Conservation (phyloP, 192 early-diverging fungal species). For the Globomyces pollinis-pini region DNA sequence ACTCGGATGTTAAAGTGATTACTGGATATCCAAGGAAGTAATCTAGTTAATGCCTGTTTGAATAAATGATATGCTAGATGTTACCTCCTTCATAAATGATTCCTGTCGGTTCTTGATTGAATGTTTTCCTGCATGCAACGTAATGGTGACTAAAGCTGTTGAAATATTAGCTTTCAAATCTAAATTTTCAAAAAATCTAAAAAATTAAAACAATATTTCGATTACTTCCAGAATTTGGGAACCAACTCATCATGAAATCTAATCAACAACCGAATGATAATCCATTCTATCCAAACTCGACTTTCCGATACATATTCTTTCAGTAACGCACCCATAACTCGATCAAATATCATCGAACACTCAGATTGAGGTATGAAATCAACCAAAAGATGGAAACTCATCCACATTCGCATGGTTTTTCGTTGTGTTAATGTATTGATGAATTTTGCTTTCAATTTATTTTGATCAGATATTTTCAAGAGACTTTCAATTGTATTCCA, state of each 20-base stretch:
- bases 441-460: slow-evolving; percentile 16
- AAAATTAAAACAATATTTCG: too few species aligned
- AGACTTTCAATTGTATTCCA: neutral
- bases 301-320: slow-evolving; percentile 34
- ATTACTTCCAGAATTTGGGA: slow-evolving; percentile 5
- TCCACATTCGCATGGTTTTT: slow-evolving; percentile 31
- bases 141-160: too few species aligned
- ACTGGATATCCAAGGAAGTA: slow-evolving; percentile 2
- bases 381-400: slow-evolving; percentile 36
- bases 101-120: too few species aligned
- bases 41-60: slow-evolving; percentile 20
- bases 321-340: slow-evolving; percentile 24
- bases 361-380: slow-evolving; percentile 22
- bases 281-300: slow-evolving; percentile 42
- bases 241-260: neutral
- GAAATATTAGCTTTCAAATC: too few species aligned
- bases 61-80: slow-evolving; percentile 22
- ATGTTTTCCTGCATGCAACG: too few species aligned
- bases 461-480: neutral
- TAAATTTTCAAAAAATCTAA: too few species aligned
- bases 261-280: slow-evolving; percentile 15
- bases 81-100: too few species aligned
- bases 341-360: slow-evolving; percentile 1
- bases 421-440: slow-evolving; percentile 17
- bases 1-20: neutral